These are phyloP conservation scores for Flaveria bidentis DNA, from an alignment of 129 eudicot species.

Conservation along the genomic window DNA sequence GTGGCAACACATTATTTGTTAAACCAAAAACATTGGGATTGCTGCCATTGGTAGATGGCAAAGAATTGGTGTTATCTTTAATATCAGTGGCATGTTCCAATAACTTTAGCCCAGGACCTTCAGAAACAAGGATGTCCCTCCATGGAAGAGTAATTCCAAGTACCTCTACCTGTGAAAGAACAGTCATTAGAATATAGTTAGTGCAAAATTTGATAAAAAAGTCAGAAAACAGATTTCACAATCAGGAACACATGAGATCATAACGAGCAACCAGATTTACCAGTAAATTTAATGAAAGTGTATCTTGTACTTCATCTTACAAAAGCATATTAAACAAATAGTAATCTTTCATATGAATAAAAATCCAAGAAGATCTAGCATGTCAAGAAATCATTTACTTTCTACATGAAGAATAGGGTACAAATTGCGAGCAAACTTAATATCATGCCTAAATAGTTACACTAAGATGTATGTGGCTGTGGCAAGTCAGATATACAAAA, in stretches of 20 bases:
- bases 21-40: slow-evolving; percentile 38
- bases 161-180: slow-evolving; percentile 62
- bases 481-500: background rate
- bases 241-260: too few species aligned
- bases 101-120: slow-evolving; percentile 55
- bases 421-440: background rate
- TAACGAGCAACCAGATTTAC: background rate
- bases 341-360: slow-evolving; percentile 8
- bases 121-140: slow-evolving; percentile 53
- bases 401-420: slow-evolving; percentile 1
- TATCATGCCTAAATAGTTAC: slow-evolving; percentile 1
- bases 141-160: slow-evolving; percentile 92
- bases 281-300: background rate
- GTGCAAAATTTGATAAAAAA: background rate
- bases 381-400: background rate
- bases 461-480: background rate
- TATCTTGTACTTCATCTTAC: background rate
- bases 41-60: slow-evolving; percentile 35
- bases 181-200: background rate
- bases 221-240: background rate
- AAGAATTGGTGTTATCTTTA: slow-evolving; percentile 36
- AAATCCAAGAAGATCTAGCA: slow-evolving; percentile 6
- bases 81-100: slow-evolving; percentile 26
- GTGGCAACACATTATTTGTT: slow-evolving; percentile 32
- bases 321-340: background rate